These are phyloP conservation scores for Ceratopteris richardii DNA, from an alignment of 75 land plant genomes.

Conservation along the genomic window DNA sequence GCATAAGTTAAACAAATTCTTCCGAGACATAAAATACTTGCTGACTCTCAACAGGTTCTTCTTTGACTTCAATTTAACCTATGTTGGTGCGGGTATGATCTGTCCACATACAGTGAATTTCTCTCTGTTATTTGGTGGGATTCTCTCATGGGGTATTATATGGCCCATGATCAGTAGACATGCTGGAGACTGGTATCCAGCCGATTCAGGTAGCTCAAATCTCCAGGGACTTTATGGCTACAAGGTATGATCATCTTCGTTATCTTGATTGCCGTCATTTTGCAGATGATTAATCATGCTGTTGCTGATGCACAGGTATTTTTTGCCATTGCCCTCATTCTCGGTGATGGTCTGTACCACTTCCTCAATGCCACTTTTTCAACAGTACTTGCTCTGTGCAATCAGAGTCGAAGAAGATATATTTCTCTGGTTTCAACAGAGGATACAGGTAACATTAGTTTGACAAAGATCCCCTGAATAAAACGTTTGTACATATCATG, in stretches of 20 bases:
- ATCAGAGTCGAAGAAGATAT: conserved; percentile 8
- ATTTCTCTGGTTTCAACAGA: neutral
- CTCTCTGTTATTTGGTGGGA: conserved; percentile 49
- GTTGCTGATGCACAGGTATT: conserved; percentile 13
- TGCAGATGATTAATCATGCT: too few species aligned
- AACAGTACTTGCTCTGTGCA: conserved; percentile 18
- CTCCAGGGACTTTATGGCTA: conserved; percentile 54
- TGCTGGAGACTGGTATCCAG: conserved; percentile 60
- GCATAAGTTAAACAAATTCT: too few species aligned
- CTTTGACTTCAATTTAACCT: conserved; percentile 55
- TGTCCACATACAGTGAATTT: conserved; percentile 57
- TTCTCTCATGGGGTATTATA: conserved; percentile 50
- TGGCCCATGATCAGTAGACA: conserved; percentile 46
- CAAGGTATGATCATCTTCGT: conserved; percentile 30
- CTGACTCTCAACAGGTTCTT: conserved; percentile 34
- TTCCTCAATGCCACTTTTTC: conserved; percentile 21
- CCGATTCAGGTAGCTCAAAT: conserved; percentile 26
- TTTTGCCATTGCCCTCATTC: conserved; percentile 17
- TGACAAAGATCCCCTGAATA: neutral
- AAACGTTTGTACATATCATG: too few species aligned
- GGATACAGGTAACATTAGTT: conserved; percentile 5
- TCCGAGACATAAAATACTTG: too few species aligned
- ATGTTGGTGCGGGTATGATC: conserved; percentile 60
- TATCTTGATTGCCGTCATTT: too few species aligned
- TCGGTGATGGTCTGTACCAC: conserved; percentile 29